phyloP scores from a whole-genome alignment of 1,284 basidiomycete genomes.

The Hymenochaete sp. region DNA sequence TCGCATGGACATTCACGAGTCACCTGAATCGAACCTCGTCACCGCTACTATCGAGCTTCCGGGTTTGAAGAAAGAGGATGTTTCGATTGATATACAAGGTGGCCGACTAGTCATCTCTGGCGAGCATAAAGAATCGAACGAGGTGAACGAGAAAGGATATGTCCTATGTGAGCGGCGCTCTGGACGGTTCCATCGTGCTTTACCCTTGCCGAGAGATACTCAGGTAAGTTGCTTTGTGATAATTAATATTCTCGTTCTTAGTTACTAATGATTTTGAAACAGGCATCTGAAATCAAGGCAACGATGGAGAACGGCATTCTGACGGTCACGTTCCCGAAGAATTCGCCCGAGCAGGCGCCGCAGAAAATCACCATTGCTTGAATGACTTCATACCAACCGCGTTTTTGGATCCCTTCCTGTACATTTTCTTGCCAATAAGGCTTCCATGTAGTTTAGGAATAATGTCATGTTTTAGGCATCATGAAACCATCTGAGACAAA shows the following conservation, averaged over 20 bases:
- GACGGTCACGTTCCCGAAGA: constrained; percentile 22
- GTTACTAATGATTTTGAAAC: constrained; percentile 11
- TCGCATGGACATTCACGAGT: constrained; percentile 42
- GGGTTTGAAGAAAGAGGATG: constrained; percentile 35
- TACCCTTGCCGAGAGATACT: constrained; percentile 7
- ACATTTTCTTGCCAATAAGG: no score
- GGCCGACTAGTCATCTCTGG: constrained; percentile 39
- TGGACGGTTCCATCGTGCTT: constrained; percentile 22
- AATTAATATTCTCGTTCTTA: neutral
- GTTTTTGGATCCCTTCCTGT: no score
- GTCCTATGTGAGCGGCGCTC: constrained; percentile 41
- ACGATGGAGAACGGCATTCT: constrained; percentile 22
- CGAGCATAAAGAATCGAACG: constrained; percentile 29
- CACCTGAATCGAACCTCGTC: constrained; percentile 30
- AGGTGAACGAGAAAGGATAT: constrained; percentile 36
- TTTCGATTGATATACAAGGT: constrained; percentile 35
- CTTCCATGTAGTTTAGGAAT: no score
- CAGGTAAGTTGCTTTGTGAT: constrained; percentile 3
- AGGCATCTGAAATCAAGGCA: constrained; percentile 22
- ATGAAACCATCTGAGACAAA: no score
- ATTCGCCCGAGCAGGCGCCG: constrained; percentile 19
- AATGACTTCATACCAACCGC: constrained; percentile 4
- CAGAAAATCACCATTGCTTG: constrained; percentile 20
- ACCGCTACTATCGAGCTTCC: constrained; percentile 44
- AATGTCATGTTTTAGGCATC: no score